Evolutionary conservation across 441 rosid species (phyloP), one percentile per base, ranked within the genome.

Genomic region (Syzygium syzygioides): DNA sequence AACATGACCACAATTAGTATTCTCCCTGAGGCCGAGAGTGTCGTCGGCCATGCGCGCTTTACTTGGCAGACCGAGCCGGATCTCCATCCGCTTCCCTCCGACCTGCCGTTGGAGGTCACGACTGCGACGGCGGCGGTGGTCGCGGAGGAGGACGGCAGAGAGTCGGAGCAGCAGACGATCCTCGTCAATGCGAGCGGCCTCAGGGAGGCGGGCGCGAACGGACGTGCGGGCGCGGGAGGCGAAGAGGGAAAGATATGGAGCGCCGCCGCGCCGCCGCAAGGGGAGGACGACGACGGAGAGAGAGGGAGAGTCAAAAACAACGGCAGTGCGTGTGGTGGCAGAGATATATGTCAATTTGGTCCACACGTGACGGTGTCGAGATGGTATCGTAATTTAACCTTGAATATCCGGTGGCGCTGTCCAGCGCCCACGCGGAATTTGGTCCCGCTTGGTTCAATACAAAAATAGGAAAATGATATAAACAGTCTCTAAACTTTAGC

Each of bases 21-120:
- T n/a, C n/a, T n/a, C n/a, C n/a, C n/a, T n/a, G 66, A 97, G 96
- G 91, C 95, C 99, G 57, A 96, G 94, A 45, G 99, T 92, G 87
- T 97, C 98, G 5, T 93, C 91, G 20, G 98, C 98, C 98, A 96
- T 94, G 79, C 99, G 99, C 14, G 98, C 99, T 88, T 98, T 98
- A 87, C 98, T 95, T 60, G 99, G 99, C 92, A 98, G 93, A 54
- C 99, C 99, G 45, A 98, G 92, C 18, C 99, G 97, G 89, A 96
- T 92, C 95, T 92, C 98, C 17, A 89, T 90, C 85, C 99, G 91
- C 60, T 94, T 93, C 88, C 48, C 26, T 91, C 93, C 56, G 92
- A n/a, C 11, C 86, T 87, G 45, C 95, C 96, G 55, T 94, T 92
- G 7, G 92, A 87, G 41, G 95, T 93, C 2, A 96, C 57, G 17